phyloP scores from a whole-genome alignment of 2,329 filamentous ascomycete genomes.

The Chalara sp. region DNA sequence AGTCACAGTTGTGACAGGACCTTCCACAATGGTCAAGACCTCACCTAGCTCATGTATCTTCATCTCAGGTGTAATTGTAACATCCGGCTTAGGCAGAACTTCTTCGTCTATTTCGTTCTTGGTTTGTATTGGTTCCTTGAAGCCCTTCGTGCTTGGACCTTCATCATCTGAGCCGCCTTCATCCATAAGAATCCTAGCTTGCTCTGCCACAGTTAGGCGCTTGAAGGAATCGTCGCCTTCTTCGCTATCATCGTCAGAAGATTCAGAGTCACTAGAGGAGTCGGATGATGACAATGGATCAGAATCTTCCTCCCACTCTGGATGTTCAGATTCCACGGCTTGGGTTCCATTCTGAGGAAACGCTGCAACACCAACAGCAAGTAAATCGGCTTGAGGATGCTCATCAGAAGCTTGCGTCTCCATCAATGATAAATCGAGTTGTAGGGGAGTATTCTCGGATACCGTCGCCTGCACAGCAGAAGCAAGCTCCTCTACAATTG shows the following conservation, averaged over 20 bases:
- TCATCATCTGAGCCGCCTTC: conserved; percentile 78
- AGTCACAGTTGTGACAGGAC: conserved; percentile 66
- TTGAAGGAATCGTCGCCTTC: conserved; percentile 55
- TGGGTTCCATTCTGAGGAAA: not conserved
- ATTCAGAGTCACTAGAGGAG: conserved; percentile 50
- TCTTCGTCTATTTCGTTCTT: conserved; percentile 71
- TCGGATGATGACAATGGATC: conserved; percentile 63
- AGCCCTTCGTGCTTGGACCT: conserved; percentile 36
- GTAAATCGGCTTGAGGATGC: too few relatives aligned
- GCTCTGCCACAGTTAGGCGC: conserved; percentile 73
- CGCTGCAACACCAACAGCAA: too few relatives aligned
- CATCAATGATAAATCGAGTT: too few relatives aligned
- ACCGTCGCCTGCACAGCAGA: too few relatives aligned
- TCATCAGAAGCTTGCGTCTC: too few relatives aligned
- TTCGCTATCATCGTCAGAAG: conserved; percentile 50
- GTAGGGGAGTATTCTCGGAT: too few relatives aligned
- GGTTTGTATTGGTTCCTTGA: conserved; percentile 56
- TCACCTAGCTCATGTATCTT: conserved; percentile 68
- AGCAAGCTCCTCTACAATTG: too few relatives aligned
- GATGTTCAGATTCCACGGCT: conserved; percentile 36
- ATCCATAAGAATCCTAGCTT: conserved; percentile 78
- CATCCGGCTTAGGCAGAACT: conserved; percentile 64
- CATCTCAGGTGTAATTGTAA: conserved; percentile 72
- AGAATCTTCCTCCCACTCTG: conserved; percentile 82
- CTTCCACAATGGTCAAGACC: conserved; percentile 73